Conservation (phyloP, 2,329 filamentous ascomycete genomes). For the Sclerotinia spermophila region DNA sequence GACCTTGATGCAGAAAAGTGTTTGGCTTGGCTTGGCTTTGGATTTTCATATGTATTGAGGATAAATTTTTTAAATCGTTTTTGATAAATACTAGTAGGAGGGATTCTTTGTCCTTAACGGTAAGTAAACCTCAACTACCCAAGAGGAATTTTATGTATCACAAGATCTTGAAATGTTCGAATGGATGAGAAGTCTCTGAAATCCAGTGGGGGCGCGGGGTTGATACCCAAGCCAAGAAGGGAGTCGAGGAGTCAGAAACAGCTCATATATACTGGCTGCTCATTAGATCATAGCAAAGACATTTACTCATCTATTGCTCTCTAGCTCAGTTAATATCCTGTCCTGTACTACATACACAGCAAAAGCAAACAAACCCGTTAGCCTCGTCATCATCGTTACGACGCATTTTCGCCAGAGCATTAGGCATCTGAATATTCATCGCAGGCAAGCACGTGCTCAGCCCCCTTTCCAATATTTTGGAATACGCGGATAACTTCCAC, state of each 20-base stretch:
- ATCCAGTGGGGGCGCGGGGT: conserved; percentile 1
- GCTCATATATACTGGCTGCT: background rate
- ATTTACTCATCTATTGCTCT: conserved; percentile 1
- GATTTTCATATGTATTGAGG: background rate
- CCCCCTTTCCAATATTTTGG: conserved; percentile 2
- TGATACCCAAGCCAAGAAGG: conserved; percentile 8
- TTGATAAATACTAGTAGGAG: too few species aligned
- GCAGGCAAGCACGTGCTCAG: conserved; percentile 14
- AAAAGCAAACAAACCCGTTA: too few species aligned
- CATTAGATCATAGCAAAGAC: background rate
- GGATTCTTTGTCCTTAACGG: background rate
- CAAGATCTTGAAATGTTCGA: background rate
- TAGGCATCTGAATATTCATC: conserved; percentile 10
- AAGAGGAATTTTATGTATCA: background rate
- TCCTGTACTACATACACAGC: background rate
- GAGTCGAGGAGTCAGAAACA: background rate
- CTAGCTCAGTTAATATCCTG: background rate
- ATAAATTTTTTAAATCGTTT: background rate
- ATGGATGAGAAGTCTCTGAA: conserved; percentile 8
- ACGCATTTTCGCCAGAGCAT: conserved; percentile 9
- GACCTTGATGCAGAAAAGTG: background rate
- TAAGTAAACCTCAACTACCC: background rate
- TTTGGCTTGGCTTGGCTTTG: background rate
- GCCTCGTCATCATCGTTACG: conserved; percentile 18
- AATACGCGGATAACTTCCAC: conserved; percentile 9